Percentiles rank a stretch among this genome's conserved stretches.
phyloP scores from a whole-genome alignment of 768 basidiomycete species.

The Boletus rubescentipes region DNA sequence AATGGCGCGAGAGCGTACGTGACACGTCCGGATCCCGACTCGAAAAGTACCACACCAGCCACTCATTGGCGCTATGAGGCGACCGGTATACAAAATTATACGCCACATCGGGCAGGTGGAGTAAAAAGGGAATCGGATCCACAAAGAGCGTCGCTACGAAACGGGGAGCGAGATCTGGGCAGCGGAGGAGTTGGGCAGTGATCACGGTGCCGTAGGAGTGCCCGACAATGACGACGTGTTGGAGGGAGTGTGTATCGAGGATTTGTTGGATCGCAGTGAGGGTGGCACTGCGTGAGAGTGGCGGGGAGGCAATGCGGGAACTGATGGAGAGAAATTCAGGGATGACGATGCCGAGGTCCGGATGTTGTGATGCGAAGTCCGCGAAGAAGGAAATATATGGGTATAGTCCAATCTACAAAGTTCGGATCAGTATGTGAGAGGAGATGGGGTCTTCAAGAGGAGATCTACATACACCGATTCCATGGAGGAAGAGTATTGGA shows the following conservation, averaged over 20 bases:
- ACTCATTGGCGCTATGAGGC: slow-evolving; percentile 54
- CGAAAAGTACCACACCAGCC: slow-evolving; percentile 69
- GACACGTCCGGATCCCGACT: slow-evolving; percentile 63
- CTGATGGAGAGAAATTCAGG: slow-evolving; percentile 61
- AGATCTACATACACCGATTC: slow-evolving; percentile 52
- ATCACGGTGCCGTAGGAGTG: slow-evolving; percentile 68
- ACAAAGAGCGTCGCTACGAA: slow-evolving; percentile 51
- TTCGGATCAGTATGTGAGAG: not conserved
- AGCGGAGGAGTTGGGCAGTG: slow-evolving; percentile 52
- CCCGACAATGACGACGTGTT: slow-evolving; percentile 43
- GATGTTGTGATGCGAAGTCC: slow-evolving; percentile 43
- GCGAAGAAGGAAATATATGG: slow-evolving; percentile 54
- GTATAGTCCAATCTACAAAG: slow-evolving; percentile 55
- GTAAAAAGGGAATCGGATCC: slow-evolving; percentile 65
- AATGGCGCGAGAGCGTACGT: slow-evolving; percentile 54
- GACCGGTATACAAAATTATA: slow-evolving; percentile 65
- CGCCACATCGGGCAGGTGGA: slow-evolving; percentile 62
- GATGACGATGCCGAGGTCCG: slow-evolving; percentile 56
- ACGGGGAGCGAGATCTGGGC: slow-evolving; percentile 28
- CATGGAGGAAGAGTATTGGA: slow-evolving; percentile 66
- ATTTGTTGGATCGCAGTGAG: slow-evolving; percentile 44
- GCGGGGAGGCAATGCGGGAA: slow-evolving; percentile 56
- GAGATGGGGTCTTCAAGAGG: too few species aligned
- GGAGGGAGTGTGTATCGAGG: slow-evolving; percentile 42
- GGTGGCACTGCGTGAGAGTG: slow-evolving; percentile 42